Evolutionary conservation across 78 protist genomes (phyloP), one percentile per base, ranked within the genome.

Genomic region (Protostelium mycophagum): DNA sequence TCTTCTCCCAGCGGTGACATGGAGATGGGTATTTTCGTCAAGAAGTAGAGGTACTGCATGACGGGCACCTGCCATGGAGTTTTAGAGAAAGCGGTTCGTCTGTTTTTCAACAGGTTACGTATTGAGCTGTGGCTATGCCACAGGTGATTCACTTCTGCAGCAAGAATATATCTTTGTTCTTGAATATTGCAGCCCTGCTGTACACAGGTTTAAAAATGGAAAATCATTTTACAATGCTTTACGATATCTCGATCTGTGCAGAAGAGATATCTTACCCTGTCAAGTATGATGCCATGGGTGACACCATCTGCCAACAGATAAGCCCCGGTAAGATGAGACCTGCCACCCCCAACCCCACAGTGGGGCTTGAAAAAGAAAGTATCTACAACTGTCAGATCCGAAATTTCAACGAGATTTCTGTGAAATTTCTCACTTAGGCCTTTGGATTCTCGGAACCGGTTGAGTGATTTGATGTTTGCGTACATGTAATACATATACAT

Each of bases 231-330:
- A n/a, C n/a, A n/a, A n/a, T n/a, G n/a, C n/a, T n/a, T n/a, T n/a
- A n/a, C n/a, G n/a, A n/a, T n/a, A n/a, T n/a, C n/a, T n/a, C n/a
- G n/a, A n/a, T n/a, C n/a, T n/a, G n/a, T 51, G 73, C 73, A 16
- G 16, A 16, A 51, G 73, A 51, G 5, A 51, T 5, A 51, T 16
- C 16, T 51, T 16, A 51, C 73, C 73, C 16, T 51, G 16, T 51
- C 73, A 25, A 99, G 94, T 34, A 88, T 86, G 83, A 99, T 96
- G 84, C 99, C 99, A 91, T 99, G 99, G 90, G 87, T 91, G 94
- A 99, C 98, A 84, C 96, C 95, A 63, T 96, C 85, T 28, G 99
- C 84, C 1, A 89, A 37, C 63, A 97, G 90, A 90, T 91, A 98
- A 1, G 98, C 90, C 1, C 96, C 91, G 38, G 90, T 95, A 85